Evolutionary conservation across 768 basidiomycete genomes (phyloP).

Genomic region (Tulasnella sp.): DNA sequence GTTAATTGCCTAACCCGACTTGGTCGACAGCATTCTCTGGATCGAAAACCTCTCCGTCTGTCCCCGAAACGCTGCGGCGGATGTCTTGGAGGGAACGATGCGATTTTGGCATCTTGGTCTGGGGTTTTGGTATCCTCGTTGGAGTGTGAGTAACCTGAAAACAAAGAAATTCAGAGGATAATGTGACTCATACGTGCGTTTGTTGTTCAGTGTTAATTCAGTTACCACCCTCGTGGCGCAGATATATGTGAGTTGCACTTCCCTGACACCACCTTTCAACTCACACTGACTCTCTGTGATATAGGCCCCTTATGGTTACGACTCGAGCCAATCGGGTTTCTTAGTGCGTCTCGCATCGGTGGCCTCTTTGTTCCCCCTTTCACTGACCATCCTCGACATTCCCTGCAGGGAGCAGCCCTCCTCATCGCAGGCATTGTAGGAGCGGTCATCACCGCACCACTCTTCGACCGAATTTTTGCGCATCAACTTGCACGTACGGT

Average conservation of each 20-base stretch:
- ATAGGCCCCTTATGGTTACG: slow-evolving; percentile 68
- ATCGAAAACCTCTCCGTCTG: slow-evolving; percentile 23
- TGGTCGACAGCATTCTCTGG: slow-evolving; percentile 26
- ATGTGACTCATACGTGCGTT: background rate
- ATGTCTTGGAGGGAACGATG: slow-evolving; percentile 61
- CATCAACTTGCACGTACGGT: slow-evolving; percentile 54
- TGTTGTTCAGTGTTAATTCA: slow-evolving; percentile 45
- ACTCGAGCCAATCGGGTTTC: slow-evolving; percentile 52
- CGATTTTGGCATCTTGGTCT: slow-evolving; percentile 7
- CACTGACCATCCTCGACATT: background rate
- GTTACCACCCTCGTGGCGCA: slow-evolving; percentile 64
- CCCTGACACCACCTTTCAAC: background rate
- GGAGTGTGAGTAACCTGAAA: slow-evolving; percentile 43
- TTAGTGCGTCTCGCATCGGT: slow-evolving; percentile 46
- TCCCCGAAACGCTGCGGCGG: slow-evolving; percentile 28
- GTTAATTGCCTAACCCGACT: background rate
- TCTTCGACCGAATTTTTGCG: slow-evolving; percentile 78
- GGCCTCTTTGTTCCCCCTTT: background rate
- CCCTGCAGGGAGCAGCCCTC: slow-evolving; percentile 21
- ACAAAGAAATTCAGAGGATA: background rate
- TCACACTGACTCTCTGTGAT: background rate
- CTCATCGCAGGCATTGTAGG: slow-evolving; percentile 52
- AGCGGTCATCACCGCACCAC: slow-evolving; percentile 58
- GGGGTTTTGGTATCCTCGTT: slow-evolving; percentile 58
- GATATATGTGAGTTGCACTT: slow-evolving; percentile 45